Conservation (phyloP, 78 protist genomes). For the Dictyostelium brefeldianum region DNA sequence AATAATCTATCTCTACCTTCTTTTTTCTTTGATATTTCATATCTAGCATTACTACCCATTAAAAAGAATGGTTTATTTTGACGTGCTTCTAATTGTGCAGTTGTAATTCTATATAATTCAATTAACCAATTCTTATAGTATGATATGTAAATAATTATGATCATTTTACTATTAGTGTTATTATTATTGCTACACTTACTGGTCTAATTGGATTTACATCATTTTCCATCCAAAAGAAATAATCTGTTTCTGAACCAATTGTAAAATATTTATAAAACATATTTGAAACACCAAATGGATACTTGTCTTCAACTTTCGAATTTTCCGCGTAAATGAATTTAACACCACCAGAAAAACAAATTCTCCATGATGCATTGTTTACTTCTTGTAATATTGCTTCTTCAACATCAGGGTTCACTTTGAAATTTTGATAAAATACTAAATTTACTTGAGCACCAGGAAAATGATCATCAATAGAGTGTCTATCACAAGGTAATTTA, state of each 20-base stretch:
- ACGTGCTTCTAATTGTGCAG: background rate
- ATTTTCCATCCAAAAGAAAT: background rate
- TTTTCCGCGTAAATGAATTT: background rate
- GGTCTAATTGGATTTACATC: background rate
- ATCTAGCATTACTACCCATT: background rate
- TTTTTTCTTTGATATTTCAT: background rate
- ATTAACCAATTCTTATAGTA: background rate
- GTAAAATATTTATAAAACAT: conserved; percentile 7
- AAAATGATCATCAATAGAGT: background rate
- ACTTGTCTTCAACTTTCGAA: background rate
- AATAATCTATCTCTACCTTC: background rate
- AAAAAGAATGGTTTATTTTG: background rate
- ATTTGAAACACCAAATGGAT: background rate
- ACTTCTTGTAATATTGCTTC: background rate
- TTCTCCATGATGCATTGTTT: background rate
- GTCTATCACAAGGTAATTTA: background rate
- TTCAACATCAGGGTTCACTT: background rate
- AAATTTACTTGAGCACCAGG: background rate
- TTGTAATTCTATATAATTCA: background rate
- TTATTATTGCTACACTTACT: background rate
- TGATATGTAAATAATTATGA: too few species aligned
- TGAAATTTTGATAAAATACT: background rate
- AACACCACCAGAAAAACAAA: background rate
- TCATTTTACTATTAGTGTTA: too few species aligned
- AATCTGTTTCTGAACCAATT: background rate